A percentile compares a stretch with the other conserved stretches of the same genome.
phyloP scores from a whole-genome alignment of 495 filamentous ascomycete species.

The Xylaria scruposa region DNA sequence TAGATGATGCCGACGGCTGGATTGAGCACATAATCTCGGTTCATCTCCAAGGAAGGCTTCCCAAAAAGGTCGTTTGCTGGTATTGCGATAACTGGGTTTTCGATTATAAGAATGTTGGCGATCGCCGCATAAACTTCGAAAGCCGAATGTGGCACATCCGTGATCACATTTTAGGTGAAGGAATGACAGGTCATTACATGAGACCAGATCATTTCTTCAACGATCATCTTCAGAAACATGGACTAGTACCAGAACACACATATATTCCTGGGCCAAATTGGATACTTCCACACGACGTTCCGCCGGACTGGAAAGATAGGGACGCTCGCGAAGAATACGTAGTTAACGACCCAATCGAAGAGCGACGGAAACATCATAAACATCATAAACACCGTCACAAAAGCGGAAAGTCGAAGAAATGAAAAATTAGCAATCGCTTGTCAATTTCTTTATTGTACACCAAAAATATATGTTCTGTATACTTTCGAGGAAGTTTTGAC shows the following conservation, averaged over 20 bases:
- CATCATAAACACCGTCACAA: neutral
- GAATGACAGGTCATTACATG: constrained; percentile 34
- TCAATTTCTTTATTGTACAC: too few relatives aligned
- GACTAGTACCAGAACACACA: constrained; percentile 29
- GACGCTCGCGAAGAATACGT: neutral
- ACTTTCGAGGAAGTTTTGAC: too few relatives aligned
- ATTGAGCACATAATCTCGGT: neutral
- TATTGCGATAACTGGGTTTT: constrained; percentile 60
- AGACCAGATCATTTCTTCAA: constrained; percentile 51
- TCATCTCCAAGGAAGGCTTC: constrained; percentile 12
- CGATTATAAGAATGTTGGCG: constrained; percentile 37
- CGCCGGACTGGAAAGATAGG: constrained; percentile 17
- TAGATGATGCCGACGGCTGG: constrained; percentile 2
- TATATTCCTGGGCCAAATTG: too few relatives aligned
- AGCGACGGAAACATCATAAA: neutral
- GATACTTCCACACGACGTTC: constrained; percentile 13
- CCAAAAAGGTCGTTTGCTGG: constrained; percentile 42
- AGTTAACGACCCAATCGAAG: neutral
- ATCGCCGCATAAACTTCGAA: neutral
- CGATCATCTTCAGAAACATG: constrained; percentile 39
- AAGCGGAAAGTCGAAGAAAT: neutral
- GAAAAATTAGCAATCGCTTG: neutral
- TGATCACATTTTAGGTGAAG: neutral
- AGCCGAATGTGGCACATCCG: constrained; percentile 9
- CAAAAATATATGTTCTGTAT: too few relatives aligned